Evolutionary conservation across 2,329 filamentous ascomycete genomes (phyloP), one percentile per base, ranked within the genome.

Genomic region (Aspergillus bombycis): DNA sequence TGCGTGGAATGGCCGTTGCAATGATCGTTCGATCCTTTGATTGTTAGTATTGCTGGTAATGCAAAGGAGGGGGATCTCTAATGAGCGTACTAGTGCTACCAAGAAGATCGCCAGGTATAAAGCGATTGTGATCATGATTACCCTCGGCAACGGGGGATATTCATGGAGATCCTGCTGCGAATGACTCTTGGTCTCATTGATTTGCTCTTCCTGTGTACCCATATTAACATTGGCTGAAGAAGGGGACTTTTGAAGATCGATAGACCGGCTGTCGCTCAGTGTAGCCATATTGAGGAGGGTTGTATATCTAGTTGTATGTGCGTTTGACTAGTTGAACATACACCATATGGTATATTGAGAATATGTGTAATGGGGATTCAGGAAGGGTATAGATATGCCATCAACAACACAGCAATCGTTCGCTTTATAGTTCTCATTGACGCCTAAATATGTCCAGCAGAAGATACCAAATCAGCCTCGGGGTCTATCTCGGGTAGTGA

Each of bases 1-100:
- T 85, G 84, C 45, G 43, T 5, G 57, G 57, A 12, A 52, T 50
- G 21, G 57, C 57, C 8, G 52, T 55, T 9, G 52, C 32, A n/a
- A 55, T 55, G 6, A 55, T 55, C 8, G 52, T 55, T 11, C 52
- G 30, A 19, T 55, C 52, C 52, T 55, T n/a, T 10, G 2, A 6
- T 52, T 11, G 52, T 55, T 14, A 55, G 21, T 38, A 5, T 41
- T 19, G 4, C 8, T 32, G 9, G 0, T 48, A 48, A 7, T 11
- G 2, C 10, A 1, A 32, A 6, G 1, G 9, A 19, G n/a, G 30
- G 6, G 10, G 10, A 6, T 12, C 26, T 34, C 14, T 55, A 14
- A 11, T n/a, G n/a, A 38, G 12, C 30, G 0, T 26, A 55, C 52
- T n/a, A 55, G n/a, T 38, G 52, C 52, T 5, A 55, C 6, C 3